phyloP scores from a whole-genome alignment of 805 yeast genomes.

The Candida maesae region DNA sequence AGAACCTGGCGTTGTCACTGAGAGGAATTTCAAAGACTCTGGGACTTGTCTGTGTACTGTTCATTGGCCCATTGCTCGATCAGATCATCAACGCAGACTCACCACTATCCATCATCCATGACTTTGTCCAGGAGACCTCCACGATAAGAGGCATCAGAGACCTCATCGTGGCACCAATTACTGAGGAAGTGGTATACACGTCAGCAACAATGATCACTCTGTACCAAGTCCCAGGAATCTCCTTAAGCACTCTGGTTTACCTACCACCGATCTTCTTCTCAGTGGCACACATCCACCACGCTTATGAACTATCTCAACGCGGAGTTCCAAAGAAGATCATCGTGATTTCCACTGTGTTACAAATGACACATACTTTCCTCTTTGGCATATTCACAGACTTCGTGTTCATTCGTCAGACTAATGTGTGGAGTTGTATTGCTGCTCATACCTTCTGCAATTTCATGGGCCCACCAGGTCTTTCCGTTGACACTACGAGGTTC shows the following conservation, averaged over 20 bases:
- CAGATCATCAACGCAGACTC: constrained; percentile 24
- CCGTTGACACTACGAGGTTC: constrained; percentile 15
- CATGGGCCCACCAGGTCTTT: constrained; percentile 57
- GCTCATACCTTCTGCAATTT: constrained; percentile 68
- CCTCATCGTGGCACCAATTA: constrained; percentile 65
- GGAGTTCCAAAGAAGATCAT: constrained; percentile 31
- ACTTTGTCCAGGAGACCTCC: constrained; percentile 22
- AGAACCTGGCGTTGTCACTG: constrained; percentile 10
- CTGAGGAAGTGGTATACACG: constrained; percentile 75
- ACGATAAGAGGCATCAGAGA: constrained; percentile 48
- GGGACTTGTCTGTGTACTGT: constrained; percentile 37
- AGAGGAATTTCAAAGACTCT: constrained; percentile 21
- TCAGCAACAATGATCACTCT: constrained; percentile 36
- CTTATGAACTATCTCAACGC: constrained; percentile 40
- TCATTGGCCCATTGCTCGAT: constrained; percentile 46
- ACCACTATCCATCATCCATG: constrained; percentile 11
- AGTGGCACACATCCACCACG: constrained; percentile 78
- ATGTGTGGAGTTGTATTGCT: constrained; percentile 51
- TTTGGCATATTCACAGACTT: constrained; percentile 68
- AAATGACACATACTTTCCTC: constrained; percentile 58
- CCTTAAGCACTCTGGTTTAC: constrained; percentile 26
- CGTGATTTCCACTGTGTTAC: constrained; percentile 41
- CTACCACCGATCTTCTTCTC: constrained; percentile 68
- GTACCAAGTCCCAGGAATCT: constrained; percentile 23
- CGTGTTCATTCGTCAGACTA: constrained; percentile 48